Evolutionary conservation across 2,329 filamentous ascomycete genomes (phyloP), one percentile per base, ranked within the genome.

Genomic region (Alternaria viburni): DNA sequence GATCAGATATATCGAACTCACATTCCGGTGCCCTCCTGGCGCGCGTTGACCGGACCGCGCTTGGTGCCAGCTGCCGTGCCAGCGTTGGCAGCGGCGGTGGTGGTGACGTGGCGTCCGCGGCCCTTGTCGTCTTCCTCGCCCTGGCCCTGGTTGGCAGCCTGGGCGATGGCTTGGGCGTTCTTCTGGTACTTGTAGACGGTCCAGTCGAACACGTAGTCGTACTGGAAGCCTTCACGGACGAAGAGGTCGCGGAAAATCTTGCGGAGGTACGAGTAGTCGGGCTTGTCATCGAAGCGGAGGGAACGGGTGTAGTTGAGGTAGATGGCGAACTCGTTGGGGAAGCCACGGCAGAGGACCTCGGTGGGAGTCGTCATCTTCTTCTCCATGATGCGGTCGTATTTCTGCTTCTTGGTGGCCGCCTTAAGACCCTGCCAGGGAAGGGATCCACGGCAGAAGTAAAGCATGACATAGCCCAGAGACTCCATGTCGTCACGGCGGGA

Each of bases 311-410:
- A 98, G 90, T 98, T 98, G 69, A 99, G 88, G 83, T 99, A 99
- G 83, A 98, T 98, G 85, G 95, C 94, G 76, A 99, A 99, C 85
- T 99, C 96, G 83, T 98, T 97, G 75, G 96, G 96, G 87, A 99
- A 98, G 72, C 96, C 96, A 81, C 95, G 93, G 90, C 96, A 99
- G 54, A 99, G 92, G 52, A 97, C 94, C 84, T 99, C 95, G 74
- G 95, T 98, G 9, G 96, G 94, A 4, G 96, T 99, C 13, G 96
- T 99, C 96, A 98, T 98, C 93, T 99, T 99, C 91, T 99, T 99
- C 88, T 99, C 96, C 95, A 98, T 98, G 85, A 99, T 99, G 70
- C 95, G 90, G 84, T 99, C 96, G 81, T 99, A 98, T 87, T 99
- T 99, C 86, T 98, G 95, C 90, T 97, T 97, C 90, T 97, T 97